Percentiles rank a stretch among this genome's conserved stretches.
These are phyloP conservation scores for Kwoniella bestiolae DNA, from an alignment of 768 basidiomycete species.

Conservation along the genomic window DNA sequence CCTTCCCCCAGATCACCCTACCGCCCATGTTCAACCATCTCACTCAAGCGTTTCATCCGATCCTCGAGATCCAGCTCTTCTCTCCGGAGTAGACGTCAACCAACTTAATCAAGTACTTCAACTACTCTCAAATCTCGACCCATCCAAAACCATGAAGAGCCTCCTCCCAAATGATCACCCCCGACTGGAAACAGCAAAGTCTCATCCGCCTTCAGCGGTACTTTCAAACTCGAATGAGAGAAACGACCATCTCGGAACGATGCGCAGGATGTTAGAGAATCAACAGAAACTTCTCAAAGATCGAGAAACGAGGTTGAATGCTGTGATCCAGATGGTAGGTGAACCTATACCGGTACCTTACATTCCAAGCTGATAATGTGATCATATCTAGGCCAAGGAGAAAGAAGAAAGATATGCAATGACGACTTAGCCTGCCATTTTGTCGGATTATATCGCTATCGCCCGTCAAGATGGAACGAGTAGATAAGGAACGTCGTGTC, in stretches of 20 bases:
- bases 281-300: conserved; percentile 10
- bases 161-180: neutral
- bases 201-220: neutral
- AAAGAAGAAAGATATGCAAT: conserved; percentile 14
- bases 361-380: neutral
- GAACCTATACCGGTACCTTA: neutral
- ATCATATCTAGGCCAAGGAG: conserved; percentile 7
- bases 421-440: neutral
- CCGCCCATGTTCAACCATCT: neutral
- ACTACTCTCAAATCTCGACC: neutral
- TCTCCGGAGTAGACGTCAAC: neutral
- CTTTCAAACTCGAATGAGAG: neutral
- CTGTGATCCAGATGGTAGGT: conserved; percentile 13
- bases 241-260: neutral
- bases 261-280: conserved; percentile 4
- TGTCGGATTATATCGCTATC: neutral
- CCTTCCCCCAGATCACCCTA: neutral
- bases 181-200: neutral
- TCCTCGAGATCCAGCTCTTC: too few species aligned
- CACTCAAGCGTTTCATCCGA: too few species aligned
- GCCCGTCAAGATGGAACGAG: neutral
- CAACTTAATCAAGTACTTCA: conserved; percentile 1
- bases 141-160: neutral
- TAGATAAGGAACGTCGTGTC: neutral
- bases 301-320: conserved; percentile 2